Evolutionary conservation across 164 flowering plant species (phyloP).

Genomic region (Tinospora cordifolia): DNA sequence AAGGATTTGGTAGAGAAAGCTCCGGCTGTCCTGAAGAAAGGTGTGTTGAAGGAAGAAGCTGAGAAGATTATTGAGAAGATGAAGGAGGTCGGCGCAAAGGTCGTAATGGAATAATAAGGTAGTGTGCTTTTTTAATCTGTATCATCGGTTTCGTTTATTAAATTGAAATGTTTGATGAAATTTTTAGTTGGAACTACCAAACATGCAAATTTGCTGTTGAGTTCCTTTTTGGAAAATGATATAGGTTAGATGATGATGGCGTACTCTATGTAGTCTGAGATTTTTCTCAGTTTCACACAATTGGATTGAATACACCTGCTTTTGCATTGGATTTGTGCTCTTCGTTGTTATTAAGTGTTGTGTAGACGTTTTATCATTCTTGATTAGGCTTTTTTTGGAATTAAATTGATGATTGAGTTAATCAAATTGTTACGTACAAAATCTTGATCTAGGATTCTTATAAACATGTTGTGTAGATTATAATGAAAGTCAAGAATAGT

Average conservation of each 20-base stretch:
- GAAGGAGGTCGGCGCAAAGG: slow-evolving; percentile 30
- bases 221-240: not conserved
- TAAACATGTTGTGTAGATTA: too few relatives aligned
- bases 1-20: slow-evolving; percentile 37
- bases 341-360: too few relatives aligned
- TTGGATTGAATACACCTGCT: too few relatives aligned
- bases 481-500: too few relatives aligned
- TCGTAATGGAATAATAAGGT: slow-evolving; percentile 26
- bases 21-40: slow-evolving; percentile 29
- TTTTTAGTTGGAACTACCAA: not conserved
- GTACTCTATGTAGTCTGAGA: not conserved
- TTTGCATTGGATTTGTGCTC: too few relatives aligned
- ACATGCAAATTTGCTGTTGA: not conserved
- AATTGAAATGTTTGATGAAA: not conserved
- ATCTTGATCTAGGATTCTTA: too few relatives aligned
- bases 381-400: too few relatives aligned
- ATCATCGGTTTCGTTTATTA: not conserved
- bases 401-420: too few relatives aligned
- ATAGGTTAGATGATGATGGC: not conserved
- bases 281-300: too few relatives aligned
- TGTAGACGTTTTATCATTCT: too few relatives aligned
- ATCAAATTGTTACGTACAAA: too few relatives aligned
- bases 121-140: not conserved
- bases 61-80: slow-evolving; percentile 32
- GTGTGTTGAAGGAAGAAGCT: slow-evolving; percentile 30